Base-by-base conservation (phyloP, 768 basidiomycete genomes). In the Holtermannia corniformis region DNA sequence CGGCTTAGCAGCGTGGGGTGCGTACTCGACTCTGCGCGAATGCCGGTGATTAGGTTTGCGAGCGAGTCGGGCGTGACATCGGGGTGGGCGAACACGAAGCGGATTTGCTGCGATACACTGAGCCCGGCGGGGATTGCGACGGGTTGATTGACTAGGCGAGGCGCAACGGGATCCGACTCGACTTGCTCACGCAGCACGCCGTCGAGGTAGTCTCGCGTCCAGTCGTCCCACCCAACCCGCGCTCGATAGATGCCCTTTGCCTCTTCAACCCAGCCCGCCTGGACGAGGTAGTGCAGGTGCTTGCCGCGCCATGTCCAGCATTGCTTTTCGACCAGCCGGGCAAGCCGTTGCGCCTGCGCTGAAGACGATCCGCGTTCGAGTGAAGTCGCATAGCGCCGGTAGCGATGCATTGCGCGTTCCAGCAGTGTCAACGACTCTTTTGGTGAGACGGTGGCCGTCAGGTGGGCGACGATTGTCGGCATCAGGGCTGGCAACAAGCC, bases 401-500 rank as follows among this genome's bases (percentile, higher is more conserved):
- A 60, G 7, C 50, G 27, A 19, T 40, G 23, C 10, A 55, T 43
- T 3, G 48, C 20, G 5, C 47, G 11, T n/a, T 53, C 54, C 21
- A 65, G 41, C 23, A 55, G 56, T 4, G 19, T 16, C 12, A 14
- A 28, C 7, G 51, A 56, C 14, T 25, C 37, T 4, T 49, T 26
- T 3, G 52, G 54, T 4, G 51, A 51, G 27, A 46, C 32, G 21
- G 44, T 20, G 20, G 55, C 42, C 2, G 58, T 53, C 12, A 67
- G 28, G 52, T 63, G 61, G 2, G 44, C 27, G 22, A 63, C 41
- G 0, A 67, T 22, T 5, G 51, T 58, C 19, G 46, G 50, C 7
- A 60, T 22, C 11, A 64, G 37, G 3, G 52, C 47, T 14, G 65
- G 65, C 44, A 62, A 28, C 24, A 62, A 43, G 7, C 65, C 65